Conservation (phyloP, 495 filamentous ascomycete genomes). For the Clavariopsis aquatica region DNA sequence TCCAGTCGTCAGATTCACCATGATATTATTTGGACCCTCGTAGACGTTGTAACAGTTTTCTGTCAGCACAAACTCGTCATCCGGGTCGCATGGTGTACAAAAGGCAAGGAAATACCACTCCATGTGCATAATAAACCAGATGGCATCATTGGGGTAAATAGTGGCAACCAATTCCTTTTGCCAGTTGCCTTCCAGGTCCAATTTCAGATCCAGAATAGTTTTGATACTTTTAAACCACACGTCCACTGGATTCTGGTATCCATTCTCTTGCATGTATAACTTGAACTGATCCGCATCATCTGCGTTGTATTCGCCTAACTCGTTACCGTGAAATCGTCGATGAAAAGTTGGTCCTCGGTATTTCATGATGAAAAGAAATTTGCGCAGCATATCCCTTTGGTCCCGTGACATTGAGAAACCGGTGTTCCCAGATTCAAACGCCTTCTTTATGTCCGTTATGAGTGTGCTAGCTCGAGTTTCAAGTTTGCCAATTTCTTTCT, state of each 20-base stretch:
- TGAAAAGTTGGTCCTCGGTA: background rate
- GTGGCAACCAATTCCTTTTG: background rate
- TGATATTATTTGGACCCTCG: background rate
- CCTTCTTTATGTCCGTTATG: background rate
- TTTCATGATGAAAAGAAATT: slow-evolving; percentile 1
- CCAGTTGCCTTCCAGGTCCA: background rate
- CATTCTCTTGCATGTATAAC: background rate
- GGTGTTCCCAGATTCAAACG: background rate
- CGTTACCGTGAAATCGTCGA: background rate
- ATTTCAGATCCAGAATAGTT: background rate
- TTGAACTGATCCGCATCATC: background rate
- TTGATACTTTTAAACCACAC: background rate
- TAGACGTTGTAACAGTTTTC: background rate
- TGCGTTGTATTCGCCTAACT: background rate
- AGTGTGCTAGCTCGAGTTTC: background rate
- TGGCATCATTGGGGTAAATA: background rate
- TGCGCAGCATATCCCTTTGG: background rate
- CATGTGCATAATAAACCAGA: background rate
- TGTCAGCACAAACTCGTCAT: background rate
- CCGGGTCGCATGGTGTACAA: background rate
- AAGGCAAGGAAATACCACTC: background rate
- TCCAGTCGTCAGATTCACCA: background rate
- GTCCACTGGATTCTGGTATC: background rate
- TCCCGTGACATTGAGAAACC: background rate
- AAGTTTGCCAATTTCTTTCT: slow-evolving; percentile 3